These are phyloP conservation scores for Ligustrum vulgare DNA, from an alignment of 257 asterid species.

Conservation along the genomic window DNA sequence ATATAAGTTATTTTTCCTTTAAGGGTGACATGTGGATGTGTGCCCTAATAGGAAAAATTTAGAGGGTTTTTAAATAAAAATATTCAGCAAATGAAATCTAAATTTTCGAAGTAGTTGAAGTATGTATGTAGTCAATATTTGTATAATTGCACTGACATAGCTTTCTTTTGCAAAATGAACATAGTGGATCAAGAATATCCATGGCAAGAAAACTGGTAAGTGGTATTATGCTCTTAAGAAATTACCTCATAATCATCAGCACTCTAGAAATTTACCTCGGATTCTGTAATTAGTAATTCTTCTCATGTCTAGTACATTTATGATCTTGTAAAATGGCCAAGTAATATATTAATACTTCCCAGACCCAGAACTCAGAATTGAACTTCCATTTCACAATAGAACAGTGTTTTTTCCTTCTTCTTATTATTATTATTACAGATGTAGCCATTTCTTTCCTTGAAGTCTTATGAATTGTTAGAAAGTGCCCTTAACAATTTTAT, in stretches of 20 bases:
- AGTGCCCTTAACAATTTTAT: background rate
- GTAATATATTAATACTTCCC: background rate
- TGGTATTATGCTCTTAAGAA: background rate
- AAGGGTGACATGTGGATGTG: background rate
- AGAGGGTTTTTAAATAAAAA: background rate
- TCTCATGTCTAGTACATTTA: background rate
- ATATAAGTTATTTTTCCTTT: background rate
- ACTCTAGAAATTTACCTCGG: background rate
- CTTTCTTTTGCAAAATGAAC: background rate
- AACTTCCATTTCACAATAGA: background rate
- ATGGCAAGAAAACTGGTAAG: background rate
- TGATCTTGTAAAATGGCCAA: background rate
- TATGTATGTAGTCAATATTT: background rate
- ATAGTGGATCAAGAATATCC: background rate
- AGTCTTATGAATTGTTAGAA: background rate
- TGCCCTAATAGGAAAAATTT: background rate
- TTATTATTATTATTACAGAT: background rate
- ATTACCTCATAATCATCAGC: background rate
- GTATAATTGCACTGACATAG: background rate
- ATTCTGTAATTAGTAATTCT: background rate
- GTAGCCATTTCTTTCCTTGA: background rate
- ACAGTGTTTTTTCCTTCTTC: background rate
- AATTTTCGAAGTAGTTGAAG: background rate
- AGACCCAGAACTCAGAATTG: background rate
- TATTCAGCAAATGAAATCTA: background rate